Percentiles rank a stretch among this genome's conserved stretches.
phyloP scores from a whole-genome alignment of 495 filamentous ascomycete genomes.

The Hypoxylon cercidicola region DNA sequence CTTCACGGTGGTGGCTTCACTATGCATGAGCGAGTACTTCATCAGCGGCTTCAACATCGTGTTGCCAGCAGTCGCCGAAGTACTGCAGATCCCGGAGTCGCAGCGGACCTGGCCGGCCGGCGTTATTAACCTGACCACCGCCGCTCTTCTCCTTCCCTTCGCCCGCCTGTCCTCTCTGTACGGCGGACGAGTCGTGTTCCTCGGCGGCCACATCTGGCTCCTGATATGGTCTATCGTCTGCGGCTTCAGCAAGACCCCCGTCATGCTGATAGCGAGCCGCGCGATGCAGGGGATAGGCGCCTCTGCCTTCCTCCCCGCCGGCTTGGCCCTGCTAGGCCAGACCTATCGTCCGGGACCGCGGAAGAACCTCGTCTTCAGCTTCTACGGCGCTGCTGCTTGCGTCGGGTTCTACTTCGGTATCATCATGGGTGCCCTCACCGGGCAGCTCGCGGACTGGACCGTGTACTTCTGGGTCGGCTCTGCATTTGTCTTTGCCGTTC shows the following conservation, averaged over 20 bases:
- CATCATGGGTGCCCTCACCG: slow-evolving; percentile 78
- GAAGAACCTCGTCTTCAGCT: slow-evolving; percentile 85
- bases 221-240: slow-evolving; percentile 75
- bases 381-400: slow-evolving; percentile 82
- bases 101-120: slow-evolving; percentile 82
- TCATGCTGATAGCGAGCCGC: slow-evolving; percentile 79
- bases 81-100: slow-evolving; percentile 70
- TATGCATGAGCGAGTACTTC: slow-evolving; percentile 83
- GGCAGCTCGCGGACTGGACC: slow-evolving; percentile 71
- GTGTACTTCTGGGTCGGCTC: slow-evolving; percentile 87
- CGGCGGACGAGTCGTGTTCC: slow-evolving; percentile 78
- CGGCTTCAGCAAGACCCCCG: slow-evolving; percentile 74
- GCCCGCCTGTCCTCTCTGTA: slow-evolving; percentile 81
- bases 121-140: slow-evolving; percentile 78
- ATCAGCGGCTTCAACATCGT: slow-evolving; percentile 89
- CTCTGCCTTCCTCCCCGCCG: slow-evolving; percentile 79
- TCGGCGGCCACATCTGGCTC: slow-evolving; percentile 76
- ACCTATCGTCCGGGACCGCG: slow-evolving; percentile 84
- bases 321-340: slow-evolving; percentile 82
- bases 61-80: slow-evolving; percentile 70
- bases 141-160: slow-evolving; percentile 78
- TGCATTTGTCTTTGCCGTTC: slow-evolving; percentile 55
- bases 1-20: slow-evolving; percentile 76
- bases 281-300: slow-evolving; percentile 84
- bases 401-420: slow-evolving; percentile 86